Base-by-base conservation (phyloP, 495 filamentous ascomycete species). In the Annulohypoxylon nitens region DNA sequence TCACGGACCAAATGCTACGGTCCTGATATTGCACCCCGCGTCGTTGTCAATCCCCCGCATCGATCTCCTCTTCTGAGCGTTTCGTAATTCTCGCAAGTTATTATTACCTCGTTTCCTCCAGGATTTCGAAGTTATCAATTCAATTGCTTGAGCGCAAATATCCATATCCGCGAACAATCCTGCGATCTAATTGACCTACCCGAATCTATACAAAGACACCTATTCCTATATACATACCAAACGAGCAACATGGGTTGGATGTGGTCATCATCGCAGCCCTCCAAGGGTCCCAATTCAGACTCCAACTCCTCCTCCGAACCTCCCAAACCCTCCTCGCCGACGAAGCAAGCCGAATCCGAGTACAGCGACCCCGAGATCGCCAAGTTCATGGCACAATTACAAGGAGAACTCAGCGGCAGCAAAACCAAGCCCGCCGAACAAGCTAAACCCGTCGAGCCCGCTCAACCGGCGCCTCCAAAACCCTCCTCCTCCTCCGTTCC, bases 221-320 rank as follows among this genome's bases (percentile, higher is more conserved):
- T 2, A 39, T 39, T 11, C 37, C 8, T 0, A 39, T 12, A 18
- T 47, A 47, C 43, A n/a, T 48, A 64, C 36, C 50, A 41, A 61
- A 3, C 12, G 47, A 68, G 23, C 36, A 54, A 60, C 37, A 88
- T 88, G 86, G 85, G 85, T 65, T 88, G 86, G 86, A 80, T 86
- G 69, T 88, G 86, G 86, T 76, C 80, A 14, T 74, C 80, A 12
- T 72, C 77, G 18, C 67, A 76, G 30, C 62, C 81, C 41, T 45
- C 71, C 2, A 57, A 70, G 26, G 50, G 77, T 20, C 30, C 79
- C 50, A 48, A 54, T 48, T 11, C 30, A 10, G 51, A 10, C 69
- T n/a, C 51, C 57, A 55, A 41, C 64, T 50, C 61, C 58, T 8
- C 59, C 30, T 61, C 53, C 18, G 54, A 67, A 61, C 11, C 41